Evolutionary conservation across 495 filamentous ascomycete species (phyloP).

Genomic region (Rhizodiscina lignyota): DNA sequence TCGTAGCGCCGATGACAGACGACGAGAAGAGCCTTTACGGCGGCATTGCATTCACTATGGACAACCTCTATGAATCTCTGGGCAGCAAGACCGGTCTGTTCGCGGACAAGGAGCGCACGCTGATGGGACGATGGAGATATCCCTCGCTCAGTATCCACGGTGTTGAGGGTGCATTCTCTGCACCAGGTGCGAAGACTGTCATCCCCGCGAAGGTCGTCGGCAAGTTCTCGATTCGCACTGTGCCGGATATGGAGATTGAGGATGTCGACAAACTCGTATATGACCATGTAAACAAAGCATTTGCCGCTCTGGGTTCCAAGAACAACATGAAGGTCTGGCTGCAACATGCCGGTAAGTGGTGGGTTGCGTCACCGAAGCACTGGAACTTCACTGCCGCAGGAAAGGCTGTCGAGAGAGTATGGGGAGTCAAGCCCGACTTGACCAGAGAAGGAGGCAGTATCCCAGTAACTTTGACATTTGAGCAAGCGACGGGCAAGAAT

Average conservation of each 20-base stretch:
- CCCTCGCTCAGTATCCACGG: slow-evolving; percentile 94
- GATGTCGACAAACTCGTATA: slow-evolving; percentile 72
- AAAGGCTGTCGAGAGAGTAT: slow-evolving; percentile 87
- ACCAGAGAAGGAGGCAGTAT: slow-evolving; percentile 95
- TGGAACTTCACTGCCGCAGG: slow-evolving; percentile 92
- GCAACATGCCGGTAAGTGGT: slow-evolving; percentile 91
- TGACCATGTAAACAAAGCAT: slow-evolving; percentile 60
- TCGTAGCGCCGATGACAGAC: slow-evolving; percentile 71
- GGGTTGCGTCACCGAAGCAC: slow-evolving; percentile 91
- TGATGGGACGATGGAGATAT: slow-evolving; percentile 88
- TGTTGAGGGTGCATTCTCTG: slow-evolving; percentile 88
- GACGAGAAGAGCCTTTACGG: slow-evolving; percentile 78
- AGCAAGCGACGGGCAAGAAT: slow-evolving; percentile 97
- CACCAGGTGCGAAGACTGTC: slow-evolving; percentile 89
- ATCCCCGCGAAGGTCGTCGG: slow-evolving; percentile 94
- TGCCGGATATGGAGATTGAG: slow-evolving; percentile 90
- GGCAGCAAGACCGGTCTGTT: slow-evolving; percentile 76
- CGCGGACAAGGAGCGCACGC: slow-evolving; percentile 66
- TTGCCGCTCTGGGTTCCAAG: slow-evolving; percentile 73
- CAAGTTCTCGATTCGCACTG: slow-evolving; percentile 95
- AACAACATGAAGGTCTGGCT: slow-evolving; percentile 69
- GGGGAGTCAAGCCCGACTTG: slow-evolving; percentile 82
- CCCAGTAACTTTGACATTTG: slow-evolving; percentile 90
- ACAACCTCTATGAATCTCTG: slow-evolving; percentile 78
- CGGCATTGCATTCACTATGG: slow-evolving; percentile 84